Base-by-base conservation (phyloP, 148 eudicot genomes). In the Silene conica region DNA sequence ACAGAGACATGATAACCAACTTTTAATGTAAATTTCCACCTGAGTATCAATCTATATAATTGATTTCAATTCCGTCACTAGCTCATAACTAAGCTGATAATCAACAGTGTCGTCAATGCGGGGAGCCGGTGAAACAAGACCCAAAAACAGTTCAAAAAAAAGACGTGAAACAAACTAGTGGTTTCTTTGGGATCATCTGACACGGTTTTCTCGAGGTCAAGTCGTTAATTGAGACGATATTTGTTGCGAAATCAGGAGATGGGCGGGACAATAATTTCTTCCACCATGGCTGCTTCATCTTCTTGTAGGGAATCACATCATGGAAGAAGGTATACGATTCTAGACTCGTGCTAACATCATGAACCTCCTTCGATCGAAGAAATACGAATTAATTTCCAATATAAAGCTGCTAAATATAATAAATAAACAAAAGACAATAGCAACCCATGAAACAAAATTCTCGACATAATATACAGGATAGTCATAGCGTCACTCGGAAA, bases 381-480 rank as follows among this genome's bases (percentile, higher is more conserved):
- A 31, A 31, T 2, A 31, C 1, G 28, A 26, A 26, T 26, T 26
- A 26, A 26, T 26, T 26, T 26, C 2, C 28, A 2, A 26, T 26
- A 26, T 26, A 26, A 2, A 26, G 28, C 28, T 26, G 28, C 28
- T 26, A 26, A 31, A 31, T 31, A 31, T 3, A 31, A 31, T 31
- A 2, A 31, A 31, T 38, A 38, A 38, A 6, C 43, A 50, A 50
- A 15, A 50, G 0, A 50, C 16, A 50, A 2, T 12, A 63, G 15
- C 41, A 64, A 38, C 55, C 15, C 56, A 71, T 23, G 21, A 77
- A 77, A 13, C 82, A 79, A 75, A 75, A 79, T n/a, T 26, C 3
- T 54, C 13, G 6, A 18, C 14, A 14, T 22, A 4, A 13, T 50
- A 50, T 50, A 48, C n/a, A 26, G 28, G 43, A 9, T 38, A 38